Conservation (phyloP, 2,329 filamentous ascomycete species). For the Aspergillus brunneoviolaceus region DNA sequence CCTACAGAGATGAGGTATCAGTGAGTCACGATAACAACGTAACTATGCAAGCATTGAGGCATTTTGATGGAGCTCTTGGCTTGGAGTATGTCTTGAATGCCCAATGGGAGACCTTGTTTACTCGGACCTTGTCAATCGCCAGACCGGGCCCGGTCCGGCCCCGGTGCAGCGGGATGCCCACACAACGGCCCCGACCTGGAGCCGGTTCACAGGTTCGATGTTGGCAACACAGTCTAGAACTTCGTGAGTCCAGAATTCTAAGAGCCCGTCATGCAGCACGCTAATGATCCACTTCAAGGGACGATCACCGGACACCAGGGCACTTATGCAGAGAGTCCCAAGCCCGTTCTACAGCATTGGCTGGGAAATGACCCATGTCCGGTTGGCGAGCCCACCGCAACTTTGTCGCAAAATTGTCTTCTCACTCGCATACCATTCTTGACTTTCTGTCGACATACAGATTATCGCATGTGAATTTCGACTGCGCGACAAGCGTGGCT, state of each 20-base stretch:
- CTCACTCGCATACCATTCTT: not conserved
- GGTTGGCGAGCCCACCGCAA: not conserved
- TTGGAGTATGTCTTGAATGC: not conserved
- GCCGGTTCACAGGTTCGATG: not conserved
- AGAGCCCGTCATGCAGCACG: not conserved
- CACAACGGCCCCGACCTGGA: slow-evolving; percentile 4
- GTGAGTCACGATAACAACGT: not conserved
- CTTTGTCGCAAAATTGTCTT: not conserved
- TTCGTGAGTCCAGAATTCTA: not conserved
- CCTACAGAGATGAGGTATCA: not conserved
- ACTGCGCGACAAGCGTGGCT: not conserved
- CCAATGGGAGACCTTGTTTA: slow-evolving; percentile 1
- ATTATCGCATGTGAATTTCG: not conserved
- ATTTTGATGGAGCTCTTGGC: not conserved
- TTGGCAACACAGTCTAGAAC: not conserved
- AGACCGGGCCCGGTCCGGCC: slow-evolving; percentile 4
- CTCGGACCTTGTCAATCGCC: not conserved
- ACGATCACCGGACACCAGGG: not conserved
- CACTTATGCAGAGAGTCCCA: not conserved
- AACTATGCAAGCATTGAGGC: not conserved
- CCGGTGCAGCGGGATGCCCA: not conserved
- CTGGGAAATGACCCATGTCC: not conserved
- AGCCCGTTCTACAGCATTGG: not conserved
- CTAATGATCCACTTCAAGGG: not conserved
- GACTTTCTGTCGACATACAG: not conserved